Evolutionary conservation across 257 asterid genomes (phyloP).

Genomic region (Solanum pimpinellifolium): DNA sequence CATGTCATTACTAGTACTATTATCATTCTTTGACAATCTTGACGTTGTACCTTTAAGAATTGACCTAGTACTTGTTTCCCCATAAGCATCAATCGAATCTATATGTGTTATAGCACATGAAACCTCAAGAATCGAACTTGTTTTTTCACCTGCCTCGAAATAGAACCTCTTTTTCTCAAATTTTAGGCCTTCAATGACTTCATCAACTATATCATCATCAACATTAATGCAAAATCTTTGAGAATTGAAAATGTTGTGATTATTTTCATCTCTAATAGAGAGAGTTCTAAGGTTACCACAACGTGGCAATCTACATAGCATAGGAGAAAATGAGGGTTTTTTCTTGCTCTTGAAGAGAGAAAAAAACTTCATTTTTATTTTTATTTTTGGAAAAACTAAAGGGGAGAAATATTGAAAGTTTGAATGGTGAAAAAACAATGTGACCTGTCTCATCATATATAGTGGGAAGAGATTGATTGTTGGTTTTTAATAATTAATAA

Average conservation of each 20-base stretch:
- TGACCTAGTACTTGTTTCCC: slow-evolving; percentile 24
- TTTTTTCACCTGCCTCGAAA: no score
- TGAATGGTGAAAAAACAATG: background rate
- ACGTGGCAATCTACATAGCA: slow-evolving; percentile 38
- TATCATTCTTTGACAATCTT: no score
- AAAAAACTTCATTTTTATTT: slow-evolving; percentile 25
- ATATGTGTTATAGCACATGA: background rate
- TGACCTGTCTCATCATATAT: background rate
- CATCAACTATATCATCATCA: no score
- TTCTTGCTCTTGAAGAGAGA: slow-evolving; percentile 28
- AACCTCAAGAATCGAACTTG: no score
- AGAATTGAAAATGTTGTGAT: slow-evolving; percentile 6
- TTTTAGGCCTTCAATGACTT: no score
- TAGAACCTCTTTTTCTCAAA: no score
- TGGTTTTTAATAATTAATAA: background rate
- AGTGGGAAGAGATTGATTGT: background rate
- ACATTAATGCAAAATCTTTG: no score
- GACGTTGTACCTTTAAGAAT: slow-evolving; percentile 16
- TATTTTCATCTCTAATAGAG: slow-evolving; percentile 25
- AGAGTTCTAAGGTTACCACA: slow-evolving; percentile 31
- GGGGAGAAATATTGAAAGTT: background rate
- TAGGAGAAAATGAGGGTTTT: slow-evolving; percentile 1
- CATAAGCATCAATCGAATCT: slow-evolving; percentile 21
- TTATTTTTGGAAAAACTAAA: no score
- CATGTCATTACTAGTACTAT: background rate